These are phyloP conservation scores for Neofusicoccum kwambonambiense DNA, from an alignment of 2,329 filamentous ascomycete genomes.

Conservation along the genomic window DNA sequence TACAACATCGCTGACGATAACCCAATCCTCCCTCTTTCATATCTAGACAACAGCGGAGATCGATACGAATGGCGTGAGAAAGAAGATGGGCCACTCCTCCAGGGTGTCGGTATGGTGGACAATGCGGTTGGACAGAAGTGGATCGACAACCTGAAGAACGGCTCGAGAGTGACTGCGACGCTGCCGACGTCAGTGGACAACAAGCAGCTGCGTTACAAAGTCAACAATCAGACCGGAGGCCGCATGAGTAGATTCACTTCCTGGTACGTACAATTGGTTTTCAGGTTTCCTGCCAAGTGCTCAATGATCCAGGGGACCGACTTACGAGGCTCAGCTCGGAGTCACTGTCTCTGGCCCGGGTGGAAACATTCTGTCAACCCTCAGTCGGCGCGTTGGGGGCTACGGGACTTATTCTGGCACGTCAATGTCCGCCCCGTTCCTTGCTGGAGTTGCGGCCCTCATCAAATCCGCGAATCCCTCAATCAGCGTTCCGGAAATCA, in stretches of 20 bases:
- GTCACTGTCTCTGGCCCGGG: not conserved
- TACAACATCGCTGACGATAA: not conserved
- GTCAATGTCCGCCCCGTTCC: not conserved
- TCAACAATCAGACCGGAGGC: not conserved
- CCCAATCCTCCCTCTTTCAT: not conserved
- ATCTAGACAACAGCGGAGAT: not conserved
- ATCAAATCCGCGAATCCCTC: not conserved
- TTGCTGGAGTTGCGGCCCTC: not conserved
- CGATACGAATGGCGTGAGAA: not conserved
- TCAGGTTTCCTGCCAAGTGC: too few species aligned
- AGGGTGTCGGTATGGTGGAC: not conserved
- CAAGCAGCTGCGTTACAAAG: not conserved
- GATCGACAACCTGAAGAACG: not conserved
- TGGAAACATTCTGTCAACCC: not conserved
- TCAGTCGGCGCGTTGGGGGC: not conserved
- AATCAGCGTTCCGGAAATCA: not conserved
- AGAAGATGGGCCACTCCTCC: not conserved
- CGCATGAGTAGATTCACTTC: not conserved
- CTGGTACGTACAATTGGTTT: not conserved
- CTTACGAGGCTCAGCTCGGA: not conserved
- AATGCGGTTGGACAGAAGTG: not conserved
- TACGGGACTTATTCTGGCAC: not conserved
- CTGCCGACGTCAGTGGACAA: not conserved
- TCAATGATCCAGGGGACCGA: not conserved
- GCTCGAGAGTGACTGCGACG: not conserved